These are phyloP conservation scores for Corrigiola litoralis DNA, from an alignment of 179 eudicot species.

Conservation along the genomic window DNA sequence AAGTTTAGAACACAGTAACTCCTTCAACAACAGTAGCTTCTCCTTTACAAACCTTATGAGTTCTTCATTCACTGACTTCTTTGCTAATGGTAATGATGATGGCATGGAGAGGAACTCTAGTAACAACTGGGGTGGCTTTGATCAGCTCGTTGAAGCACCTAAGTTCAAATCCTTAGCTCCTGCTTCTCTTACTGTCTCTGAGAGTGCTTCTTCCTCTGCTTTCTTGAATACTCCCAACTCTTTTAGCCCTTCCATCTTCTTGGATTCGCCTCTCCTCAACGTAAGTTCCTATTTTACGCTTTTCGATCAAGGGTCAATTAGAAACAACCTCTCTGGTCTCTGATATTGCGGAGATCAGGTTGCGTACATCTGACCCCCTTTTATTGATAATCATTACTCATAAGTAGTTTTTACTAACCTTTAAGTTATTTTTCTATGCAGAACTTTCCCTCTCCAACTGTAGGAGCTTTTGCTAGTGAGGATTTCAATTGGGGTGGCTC, in stretches of 20 bases:
- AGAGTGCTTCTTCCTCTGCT: constrained; percentile 43
- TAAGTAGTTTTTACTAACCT: neutral
- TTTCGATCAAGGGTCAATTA: too few relatives aligned
- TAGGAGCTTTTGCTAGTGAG: constrained; percentile 49
- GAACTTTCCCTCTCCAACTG: constrained; percentile 66
- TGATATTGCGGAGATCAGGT: too few relatives aligned
- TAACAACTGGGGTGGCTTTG: constrained; percentile 19
- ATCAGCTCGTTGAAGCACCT: constrained; percentile 37
- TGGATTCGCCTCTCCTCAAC: constrained; percentile 69
- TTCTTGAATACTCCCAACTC: constrained; percentile 40
- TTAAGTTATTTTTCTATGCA: constrained; percentile 15
- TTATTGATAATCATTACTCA: too few relatives aligned
- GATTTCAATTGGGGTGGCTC: constrained; percentile 28
- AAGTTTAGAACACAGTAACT: constrained; percentile 23
- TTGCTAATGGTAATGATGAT: constrained; percentile 20
- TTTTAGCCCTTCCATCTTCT: constrained; percentile 59
- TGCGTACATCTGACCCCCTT: neutral
- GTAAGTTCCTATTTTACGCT: constrained; percentile 33
- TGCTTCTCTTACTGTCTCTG: constrained; percentile 37
- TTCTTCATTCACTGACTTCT: constrained; percentile 58
- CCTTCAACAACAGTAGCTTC: constrained; percentile 17
- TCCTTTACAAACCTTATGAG: constrained; percentile 46
- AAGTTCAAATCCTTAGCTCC: constrained; percentile 57
- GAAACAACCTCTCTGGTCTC: too few relatives aligned
- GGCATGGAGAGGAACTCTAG: neutral